Base-by-base conservation (phyloP, 2,329 filamentous ascomycete species). In the Phialophora chinensis region DNA sequence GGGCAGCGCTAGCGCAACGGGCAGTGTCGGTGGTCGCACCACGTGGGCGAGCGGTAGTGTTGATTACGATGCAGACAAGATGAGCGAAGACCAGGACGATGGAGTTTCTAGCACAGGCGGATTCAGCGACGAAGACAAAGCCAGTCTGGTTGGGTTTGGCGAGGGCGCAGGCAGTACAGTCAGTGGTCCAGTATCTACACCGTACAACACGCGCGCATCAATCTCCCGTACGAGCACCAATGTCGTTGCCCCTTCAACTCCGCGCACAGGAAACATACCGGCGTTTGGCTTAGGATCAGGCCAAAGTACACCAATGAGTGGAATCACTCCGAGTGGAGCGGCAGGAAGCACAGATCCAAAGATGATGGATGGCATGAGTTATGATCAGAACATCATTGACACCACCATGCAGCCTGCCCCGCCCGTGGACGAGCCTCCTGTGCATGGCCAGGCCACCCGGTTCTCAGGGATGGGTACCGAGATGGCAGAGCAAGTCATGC, bases 161-260 rank as follows among this genome's bases (percentile, higher is more conserved):
- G 93, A 97, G 77, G 94, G 93, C 38, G 93, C 94, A 10, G 91
- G 90, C 72, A 92, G 90, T 77, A 92, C 92, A 4, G 89, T 93
- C 65, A 92, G 89, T 66, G 92, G 92, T 0, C 91, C 91, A 47
- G 90, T 83, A 33, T 91, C 75, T 85, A 91, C 79, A 82, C 86
- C 76, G 79, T 64, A 68, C 60, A 85, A 67, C 76, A 85, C 56
- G 77, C 81, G 73, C 42, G 66, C 70, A 12, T 58, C 68, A 31
- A 66, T 77, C 27, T 78, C 76, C 54, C 74, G 78, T 10, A 71
- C 74, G 59, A 76, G 77, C 2, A 77, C 77, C 6, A 75, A 73
- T 57, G 75, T 76, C 12, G 77, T 80, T 72, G 76, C 78, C 11
- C 75, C 76, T 14, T 71, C 77, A 14, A 76, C 69, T 14, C 70